Conservation (phyloP, 2,329 filamentous ascomycete genomes). For the Sphaerulina vaccinii region DNA sequence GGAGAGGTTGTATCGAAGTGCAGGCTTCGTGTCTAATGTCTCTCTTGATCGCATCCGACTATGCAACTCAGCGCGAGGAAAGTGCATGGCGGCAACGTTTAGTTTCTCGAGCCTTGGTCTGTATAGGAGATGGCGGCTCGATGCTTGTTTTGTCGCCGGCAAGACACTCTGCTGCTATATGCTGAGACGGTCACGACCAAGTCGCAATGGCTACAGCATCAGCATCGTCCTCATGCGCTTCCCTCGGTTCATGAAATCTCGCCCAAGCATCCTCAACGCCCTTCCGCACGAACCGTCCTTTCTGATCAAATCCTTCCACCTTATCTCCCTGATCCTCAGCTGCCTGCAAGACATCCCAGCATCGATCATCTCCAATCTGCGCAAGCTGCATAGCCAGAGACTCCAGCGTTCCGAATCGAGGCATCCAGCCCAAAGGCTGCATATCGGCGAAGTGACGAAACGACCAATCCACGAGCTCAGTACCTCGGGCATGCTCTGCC, state of each 20-base stretch:
- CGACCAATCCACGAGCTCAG: constrained; percentile 33
- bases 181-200: no score
- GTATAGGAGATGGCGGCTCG: no score
- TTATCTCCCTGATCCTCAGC: constrained; percentile 29
- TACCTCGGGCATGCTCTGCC: constrained; percentile 14
- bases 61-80: no score
- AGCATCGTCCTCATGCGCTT: background rate
- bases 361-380: constrained; percentile 30
- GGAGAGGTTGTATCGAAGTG: no score
- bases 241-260: background rate
- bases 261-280: constrained; percentile 31
- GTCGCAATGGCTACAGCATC: background rate
- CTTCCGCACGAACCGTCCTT: constrained; percentile 27
- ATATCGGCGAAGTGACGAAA: constrained; percentile 38
- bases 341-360: constrained; percentile 38
- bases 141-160: no score
- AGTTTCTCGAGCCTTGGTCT: no score
- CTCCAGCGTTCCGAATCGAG: constrained; percentile 36
- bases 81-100: no score
- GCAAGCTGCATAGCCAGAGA: constrained; percentile 31
- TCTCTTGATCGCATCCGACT: no score
- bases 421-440: constrained; percentile 33
- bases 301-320: constrained; percentile 33
- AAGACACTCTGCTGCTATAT: no score
- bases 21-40: no score